Evolutionary conservation across 768 basidiomycete genomes (phyloP), one percentile per base, ranked within the genome.

Genomic region (Amanita muscaria): DNA sequence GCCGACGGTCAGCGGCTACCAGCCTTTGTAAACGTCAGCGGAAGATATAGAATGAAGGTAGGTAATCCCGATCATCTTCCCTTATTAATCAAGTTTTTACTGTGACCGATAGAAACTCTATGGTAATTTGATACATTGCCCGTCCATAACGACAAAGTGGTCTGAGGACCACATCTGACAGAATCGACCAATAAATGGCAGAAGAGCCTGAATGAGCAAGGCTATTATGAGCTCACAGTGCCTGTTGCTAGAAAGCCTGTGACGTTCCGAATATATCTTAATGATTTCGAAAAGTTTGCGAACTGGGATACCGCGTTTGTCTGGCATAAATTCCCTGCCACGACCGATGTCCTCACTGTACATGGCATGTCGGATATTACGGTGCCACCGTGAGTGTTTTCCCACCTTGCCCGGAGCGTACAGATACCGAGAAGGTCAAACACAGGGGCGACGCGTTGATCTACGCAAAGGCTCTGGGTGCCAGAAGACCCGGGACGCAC

Each of bases 31-130:
- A 89, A 89, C 53, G 78, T 73, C 19, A 79, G 85, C 14, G 86
- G 79, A 5, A 73, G 88, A 41, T 88, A 88, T 58, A 72, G 84
- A 48, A 89, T 90, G 87, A 59, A 69, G 56, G 85, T 84, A 59
- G 63, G 79, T 70, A 19, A 14, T 36, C 41, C 21, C 16, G 6
- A 16, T 4, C 5, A 24, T 38, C 7, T 30, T 42, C 30, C 3
- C 31, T 41, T 29, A 15, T 29, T 11, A 31, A 19, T 16, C n/a
- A n/a, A n/a, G n/a, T n/a, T n/a, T n/a, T n/a, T n/a, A 33, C 31
- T 31, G 41, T 8, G 16, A 21, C 42, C 27, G 27, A 42, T 47
- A 70, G 68, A 72, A 70, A 66, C 60, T 73, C 42, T 49, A 64
- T 42, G 73, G 74, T 73, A 59, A 56, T 46, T 48, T n/a, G n/a